Base-by-base conservation (phyloP, 164 flowering plant species). In the Nymphaea thermarum region DNA sequence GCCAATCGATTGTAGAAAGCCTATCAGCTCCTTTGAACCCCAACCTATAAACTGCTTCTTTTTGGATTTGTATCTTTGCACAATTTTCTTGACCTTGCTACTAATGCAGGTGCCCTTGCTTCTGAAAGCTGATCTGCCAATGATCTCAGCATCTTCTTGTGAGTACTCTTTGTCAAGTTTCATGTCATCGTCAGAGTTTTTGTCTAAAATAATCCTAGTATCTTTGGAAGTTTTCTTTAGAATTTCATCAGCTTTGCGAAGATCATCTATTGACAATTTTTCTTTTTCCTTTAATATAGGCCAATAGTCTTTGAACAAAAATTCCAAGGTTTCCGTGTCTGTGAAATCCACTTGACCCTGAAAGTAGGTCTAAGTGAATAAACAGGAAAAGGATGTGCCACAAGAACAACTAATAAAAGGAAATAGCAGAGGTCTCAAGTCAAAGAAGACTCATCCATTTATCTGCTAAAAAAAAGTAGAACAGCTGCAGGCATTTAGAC, bases 221-320 rank as follows among this genome's bases (percentile, higher is more conserved):
- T n/a, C 6, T 61, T 11, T 61, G 64, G 16, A n/a, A 61, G 80
- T 79, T 66, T 74, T 82, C 74, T 81, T 81, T 51, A 80, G 69
- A 42, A 16, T 59, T 7, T 62, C 67, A 67, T 75, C 43, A 17
- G 91, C 93, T 43, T 69, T 53, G 43, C 66, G 77, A 42, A 90
- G 79, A 75, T 77, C 75, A 43, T 76, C 76, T 18, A 72, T 43
- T 43, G 78, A 80, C 41, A 88, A 60, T 0, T 80, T 80, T 76
- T 87, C 88, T 43, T 75, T 73, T n/a, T 74, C 71, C 63, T 84
- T 91, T 6, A 86, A 70, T 11, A 85, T 77, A 60, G 79, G 82
- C 85, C 89, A 89, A 42, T 94, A 94, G 18, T 81, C 87, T 77
- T 70, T 85, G 65, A 89, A 91, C 6, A 88, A 71, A 62, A 70